Base-by-base conservation (phyloP, 495 filamentous ascomycete genomes). In the Neurospora sp. region DNA sequence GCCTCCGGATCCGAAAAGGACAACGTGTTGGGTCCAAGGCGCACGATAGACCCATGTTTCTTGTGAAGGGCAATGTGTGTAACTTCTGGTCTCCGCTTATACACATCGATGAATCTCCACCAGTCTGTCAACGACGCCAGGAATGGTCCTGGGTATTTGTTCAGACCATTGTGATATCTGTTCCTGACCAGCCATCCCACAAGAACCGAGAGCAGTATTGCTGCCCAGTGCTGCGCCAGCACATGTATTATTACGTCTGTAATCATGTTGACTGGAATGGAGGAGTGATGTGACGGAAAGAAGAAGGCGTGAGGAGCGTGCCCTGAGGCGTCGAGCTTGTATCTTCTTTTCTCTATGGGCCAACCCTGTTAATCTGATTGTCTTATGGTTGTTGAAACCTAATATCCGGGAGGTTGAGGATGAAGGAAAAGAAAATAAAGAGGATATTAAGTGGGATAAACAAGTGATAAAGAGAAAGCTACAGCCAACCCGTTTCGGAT, bases 51-150 rank as follows among this genome's bases (percentile, higher is more conserved):
- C 14, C 92, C 92, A 80, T 94, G 86, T 79, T 92, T 88, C 16
- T 84, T 85, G 78, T 94, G 92, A 12, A 95, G 82, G 8, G 79
- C 83, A 42, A 90, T 86, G 77, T 92, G 90, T 4, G 90, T 90
- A 69, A 86, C 77, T 73, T 95, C 90, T 16, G 91, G 87, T 54
- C 88, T 84, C 62, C 89, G 84, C 11, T 83, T 82, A 71, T 87
- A 88, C 3, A 91, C 91, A 76, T 93, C 87, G 73, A 86, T 85
- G 74, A 92, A 89, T 31, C 93, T 85, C 89, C 91, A 94, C 81
- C 85, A 86, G 78, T 91, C 85, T 3, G 91, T 92, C 72, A 92
- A 84, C 8, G 86, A 87, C 16, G 90, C 92, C 46, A 92, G 81
- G 73, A 90, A 85, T 1, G 90, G 92, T 0, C 92, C 91, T 0